Base-by-base conservation (phyloP, 2,329 filamentous ascomycete genomes). In the Biscogniauxia mediterranea region DNA sequence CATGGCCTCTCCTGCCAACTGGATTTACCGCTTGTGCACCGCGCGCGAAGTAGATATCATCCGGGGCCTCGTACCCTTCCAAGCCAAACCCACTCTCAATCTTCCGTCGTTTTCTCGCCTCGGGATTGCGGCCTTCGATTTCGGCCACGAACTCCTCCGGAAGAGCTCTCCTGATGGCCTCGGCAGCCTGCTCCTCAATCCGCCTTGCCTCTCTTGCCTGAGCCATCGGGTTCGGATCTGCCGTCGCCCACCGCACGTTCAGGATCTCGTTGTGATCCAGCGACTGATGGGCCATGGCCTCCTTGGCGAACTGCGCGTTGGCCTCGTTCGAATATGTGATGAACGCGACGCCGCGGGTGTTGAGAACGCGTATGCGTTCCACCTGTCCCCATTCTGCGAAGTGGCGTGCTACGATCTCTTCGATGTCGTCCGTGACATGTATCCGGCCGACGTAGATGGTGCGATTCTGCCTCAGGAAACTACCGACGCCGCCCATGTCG, bases 361-460 rank as follows among this genome's bases (percentile, higher is more conserved):
- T 97, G 15, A 99, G 80, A 1, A 98, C 94, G 26, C 95, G 89
- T 54, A 89, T 88, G 52, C 95, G 86, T 75, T 98, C 94, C 55
- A 99, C 81, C 70, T 93, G 90, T 0, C 95, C 95, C 93, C 93
- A 99, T 83, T 99, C 95, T 23, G 92, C 90, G 74, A 98, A 97
- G 77, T 99, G 95, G 15, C 96, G 84, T 28, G 94, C 89, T 5
- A 98, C 94, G 42, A 98, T 86, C 77, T 99, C 95, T 74, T 99
- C 94, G 64, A 98, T 97, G 72, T 98, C 94, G 75, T 98, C 95
- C 13, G 89, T 94, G 42, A 97, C 94, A 75, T 97, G 92, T 75
- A 99, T 97, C 54, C 93, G 83, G 5, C 95, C 95, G 0, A 97
- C 86, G 70, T 99, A 99, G 5, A 99, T 81, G 0, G 95, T 99